phyloP scores from a whole-genome alignment of 2,329 filamentous ascomycete genomes.

The Anthostomella pinea region DNA sequence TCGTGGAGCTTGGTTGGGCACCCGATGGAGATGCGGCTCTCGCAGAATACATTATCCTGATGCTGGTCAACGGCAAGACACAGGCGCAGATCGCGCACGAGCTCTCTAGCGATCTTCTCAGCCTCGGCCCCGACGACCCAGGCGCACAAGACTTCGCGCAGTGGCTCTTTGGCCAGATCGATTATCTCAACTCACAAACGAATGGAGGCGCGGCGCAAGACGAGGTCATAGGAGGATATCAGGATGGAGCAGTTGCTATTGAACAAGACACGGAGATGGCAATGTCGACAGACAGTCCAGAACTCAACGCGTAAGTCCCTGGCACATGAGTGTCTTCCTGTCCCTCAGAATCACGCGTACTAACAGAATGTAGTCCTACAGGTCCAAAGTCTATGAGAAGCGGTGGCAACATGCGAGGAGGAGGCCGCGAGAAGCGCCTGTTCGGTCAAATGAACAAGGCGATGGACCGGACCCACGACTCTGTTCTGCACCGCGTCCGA shows the following conservation, averaged over 20 bases:
- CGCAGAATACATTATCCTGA: conserved; percentile 93
- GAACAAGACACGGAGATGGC: conserved; percentile 73
- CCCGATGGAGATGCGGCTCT: conserved; percentile 73
- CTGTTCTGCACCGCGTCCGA: conserved; percentile 77
- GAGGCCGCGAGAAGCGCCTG: conserved; percentile 72
- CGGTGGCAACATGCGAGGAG: conserved; percentile 39
- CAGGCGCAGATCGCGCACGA: conserved; percentile 86
- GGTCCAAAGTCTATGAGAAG: conserved; percentile 92
- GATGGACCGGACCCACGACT: conserved; percentile 74
- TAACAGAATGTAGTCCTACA: conserved; percentile 68
- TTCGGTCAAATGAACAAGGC: conserved; percentile 80
- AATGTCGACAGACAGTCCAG: conserved; percentile 45
- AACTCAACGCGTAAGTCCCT: conserved; percentile 57
- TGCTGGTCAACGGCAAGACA: conserved; percentile 94
- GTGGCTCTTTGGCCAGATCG: conserved; percentile 92
- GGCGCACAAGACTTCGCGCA: conserved; percentile 78
- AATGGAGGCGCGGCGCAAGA: conserved; percentile 46
- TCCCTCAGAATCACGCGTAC: conserved; percentile 20
- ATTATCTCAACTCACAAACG: conserved; percentile 60
- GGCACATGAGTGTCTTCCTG: conserved; percentile 3
- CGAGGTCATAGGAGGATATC: conserved; percentile 19
- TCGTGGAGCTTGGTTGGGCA: conserved; percentile 91
- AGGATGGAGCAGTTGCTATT: conserved; percentile 30
- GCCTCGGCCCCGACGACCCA: conserved; percentile 77
- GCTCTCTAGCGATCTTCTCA: conserved; percentile 82